Conservation (phyloP, 768 basidiomycete species). For the Psilocybe sp. region DNA sequence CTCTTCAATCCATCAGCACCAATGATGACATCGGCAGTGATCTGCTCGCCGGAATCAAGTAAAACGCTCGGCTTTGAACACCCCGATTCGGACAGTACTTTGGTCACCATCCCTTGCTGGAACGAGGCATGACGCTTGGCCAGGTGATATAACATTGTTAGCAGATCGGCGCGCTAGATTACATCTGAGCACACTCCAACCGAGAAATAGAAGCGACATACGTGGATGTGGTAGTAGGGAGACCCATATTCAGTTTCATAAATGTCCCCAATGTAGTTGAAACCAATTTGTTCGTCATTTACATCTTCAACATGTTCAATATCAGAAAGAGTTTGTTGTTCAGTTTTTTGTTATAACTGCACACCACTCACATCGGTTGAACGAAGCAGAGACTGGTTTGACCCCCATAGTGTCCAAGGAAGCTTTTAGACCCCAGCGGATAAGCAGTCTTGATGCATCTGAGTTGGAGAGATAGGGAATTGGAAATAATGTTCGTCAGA, state of each 20-base stretch:
- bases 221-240: conserved; percentile 35
- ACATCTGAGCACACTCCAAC: conserved; percentile 1
- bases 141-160: conserved; percentile 32
- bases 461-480: conserved; percentile 7
- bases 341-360: neutral
- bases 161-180: conserved; percentile 47
- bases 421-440: conserved; percentile 48
- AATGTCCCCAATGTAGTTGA: conserved; percentile 22
- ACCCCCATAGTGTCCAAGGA: conserved; percentile 35
- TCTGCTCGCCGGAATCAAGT: conserved; percentile 39
- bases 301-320: conserved; percentile 18
- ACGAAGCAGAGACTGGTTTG: conserved; percentile 33
- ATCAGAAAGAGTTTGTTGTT: neutral
- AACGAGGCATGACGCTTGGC: conserved; percentile 35
- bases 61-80: conserved; percentile 26
- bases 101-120: conserved; percentile 18
- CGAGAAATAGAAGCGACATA: conserved; percentile 17
- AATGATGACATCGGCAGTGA: conserved; percentile 40
- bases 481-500: no score
- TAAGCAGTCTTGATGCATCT: conserved; percentile 43
- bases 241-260: conserved; percentile 27
- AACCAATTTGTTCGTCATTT: conserved; percentile 27
- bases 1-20: conserved; percentile 54
- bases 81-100: conserved; percentile 26
- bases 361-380: conserved; percentile 37